Conservation (phyloP, 352 stramenopile species). For the Phytophthora sojae region DNA sequence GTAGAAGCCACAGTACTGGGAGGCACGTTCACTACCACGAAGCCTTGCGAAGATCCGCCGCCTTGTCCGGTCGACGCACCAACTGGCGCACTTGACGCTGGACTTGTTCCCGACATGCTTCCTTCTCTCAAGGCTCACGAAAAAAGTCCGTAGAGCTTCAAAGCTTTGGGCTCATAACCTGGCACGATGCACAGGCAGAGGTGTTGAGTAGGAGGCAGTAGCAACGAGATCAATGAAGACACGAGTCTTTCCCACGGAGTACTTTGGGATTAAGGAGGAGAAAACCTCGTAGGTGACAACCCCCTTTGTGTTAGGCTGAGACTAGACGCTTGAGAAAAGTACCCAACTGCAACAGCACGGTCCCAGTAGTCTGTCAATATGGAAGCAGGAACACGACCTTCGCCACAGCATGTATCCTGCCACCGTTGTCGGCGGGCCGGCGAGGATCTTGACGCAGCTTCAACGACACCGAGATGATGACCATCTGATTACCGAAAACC, state of each 20-base stretch:
- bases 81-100: too few species aligned
- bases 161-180: not conserved
- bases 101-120: not conserved
- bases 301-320: too few species aligned
- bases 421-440: too few species aligned
- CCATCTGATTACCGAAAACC: slow-evolving; percentile 17
- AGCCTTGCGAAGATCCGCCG: not conserved
- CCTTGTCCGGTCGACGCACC: too few species aligned
- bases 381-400: not conserved
- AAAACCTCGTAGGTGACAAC: too few species aligned
- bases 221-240: not conserved
- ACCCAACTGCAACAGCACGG: not conserved
- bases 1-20: too few species aligned
- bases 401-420: not conserved
- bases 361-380: not conserved
- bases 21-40: not conserved
- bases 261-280: too few species aligned
- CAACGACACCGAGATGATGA: slow-evolving; percentile 23
- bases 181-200: not conserved
- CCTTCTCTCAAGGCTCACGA: not conserved
- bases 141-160: not conserved
- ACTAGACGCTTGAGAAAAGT: too few species aligned
- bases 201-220: not conserved
- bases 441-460: slow-evolving; percentile 6
- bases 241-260: not conserved